A percentile compares a stretch with the other conserved stretches of the same genome.
Conservation (phyloP, 2,329 filamentous ascomycete genomes). For the Cladosporium sp. region DNA sequence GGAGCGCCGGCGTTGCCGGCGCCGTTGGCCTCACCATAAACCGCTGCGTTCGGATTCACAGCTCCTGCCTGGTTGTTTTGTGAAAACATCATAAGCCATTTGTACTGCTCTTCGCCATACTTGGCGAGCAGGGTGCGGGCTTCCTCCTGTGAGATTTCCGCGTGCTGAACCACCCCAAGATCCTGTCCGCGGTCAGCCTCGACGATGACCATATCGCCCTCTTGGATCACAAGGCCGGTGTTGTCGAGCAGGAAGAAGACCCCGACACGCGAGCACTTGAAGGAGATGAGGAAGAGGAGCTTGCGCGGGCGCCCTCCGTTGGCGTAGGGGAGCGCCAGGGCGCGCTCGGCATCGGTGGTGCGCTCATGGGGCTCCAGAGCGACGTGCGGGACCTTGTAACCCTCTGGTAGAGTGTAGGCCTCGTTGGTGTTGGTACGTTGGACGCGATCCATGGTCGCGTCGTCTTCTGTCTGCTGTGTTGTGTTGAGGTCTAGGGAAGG, state of each 20-base stretch:
- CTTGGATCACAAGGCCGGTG: conserved; percentile 82
- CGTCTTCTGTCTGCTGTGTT: neutral
- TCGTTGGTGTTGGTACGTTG: conserved; percentile 19
- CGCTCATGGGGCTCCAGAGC: conserved; percentile 22
- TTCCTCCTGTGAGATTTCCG: conserved; percentile 79
- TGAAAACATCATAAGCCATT: conserved; percentile 98
- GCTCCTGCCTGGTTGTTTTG: conserved; percentile 29
- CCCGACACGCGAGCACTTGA: conserved; percentile 92
- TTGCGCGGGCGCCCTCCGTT: conserved; percentile 39
- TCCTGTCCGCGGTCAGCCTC: conserved; percentile 96
- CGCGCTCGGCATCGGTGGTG: conserved; percentile 19
- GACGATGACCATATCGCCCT: conserved; percentile 91
- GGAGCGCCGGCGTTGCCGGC: conserved; percentile 14
- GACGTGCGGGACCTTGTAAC: conserved; percentile 26
- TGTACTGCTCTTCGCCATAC: conserved; percentile 91
- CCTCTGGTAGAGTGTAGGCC: conserved; percentile 22
- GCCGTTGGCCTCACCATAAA: conserved; percentile 23
- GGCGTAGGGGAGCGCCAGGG: conserved; percentile 53
- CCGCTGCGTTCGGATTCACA: conserved; percentile 29
- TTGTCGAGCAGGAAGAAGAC: conserved; percentile 97
- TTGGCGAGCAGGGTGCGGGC: conserved; percentile 87
- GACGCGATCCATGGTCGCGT: conserved; percentile 1
- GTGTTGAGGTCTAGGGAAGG: conserved; percentile 4
- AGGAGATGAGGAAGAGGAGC: conserved; percentile 80
- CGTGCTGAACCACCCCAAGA: conserved; percentile 82